A percentile compares a stretch with the other conserved stretches of the same genome.
These are phyloP conservation scores for Alternaria brassicae DNA, from an alignment of 2,329 filamentous ascomycete genomes.

Conservation along the genomic window DNA sequence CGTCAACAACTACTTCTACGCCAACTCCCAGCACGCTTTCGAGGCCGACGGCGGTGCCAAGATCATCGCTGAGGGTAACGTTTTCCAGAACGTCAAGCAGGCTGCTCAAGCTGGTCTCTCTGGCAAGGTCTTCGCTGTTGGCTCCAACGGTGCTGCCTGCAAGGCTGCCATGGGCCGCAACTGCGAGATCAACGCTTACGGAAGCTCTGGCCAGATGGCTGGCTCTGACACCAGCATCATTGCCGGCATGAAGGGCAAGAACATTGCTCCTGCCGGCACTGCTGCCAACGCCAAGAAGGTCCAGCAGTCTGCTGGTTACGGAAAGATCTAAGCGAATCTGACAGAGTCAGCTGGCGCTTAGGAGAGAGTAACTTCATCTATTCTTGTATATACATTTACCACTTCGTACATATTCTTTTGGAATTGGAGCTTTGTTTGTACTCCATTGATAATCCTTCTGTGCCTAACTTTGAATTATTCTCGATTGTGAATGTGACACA, in stretches of 20 bases:
- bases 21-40: slow-evolving; percentile 65
- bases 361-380: not conserved
- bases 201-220: slow-evolving; percentile 34
- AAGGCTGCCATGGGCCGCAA: slow-evolving; percentile 55
- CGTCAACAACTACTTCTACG: slow-evolving; percentile 69
- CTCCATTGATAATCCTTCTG: not conserved
- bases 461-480: not conserved
- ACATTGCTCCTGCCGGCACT: slow-evolving; percentile 55
- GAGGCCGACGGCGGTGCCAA: slow-evolving; percentile 52
- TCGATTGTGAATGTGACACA: not conserved
- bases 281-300: slow-evolving; percentile 27
- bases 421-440: not conserved
- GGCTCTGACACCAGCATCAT: slow-evolving; percentile 59
- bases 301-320: slow-evolving; percentile 32
- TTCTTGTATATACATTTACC: slow-evolving; percentile 3
- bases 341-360: not conserved
- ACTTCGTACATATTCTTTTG: not conserved
- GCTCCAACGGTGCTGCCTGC: slow-evolving; percentile 53
- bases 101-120: slow-evolving; percentile 52
- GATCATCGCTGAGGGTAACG: slow-evolving; percentile 64
- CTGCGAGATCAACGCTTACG: slow-evolving; percentile 59
- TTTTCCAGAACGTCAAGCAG: slow-evolving; percentile 62
- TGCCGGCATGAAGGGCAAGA: slow-evolving; percentile 61
- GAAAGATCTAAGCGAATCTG: slow-evolving; percentile 25
- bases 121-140: slow-evolving; percentile 53